Evolutionary conservation across 2,329 filamentous ascomycete species (phyloP).

Genomic region (Colletotrichum lupini): DNA sequence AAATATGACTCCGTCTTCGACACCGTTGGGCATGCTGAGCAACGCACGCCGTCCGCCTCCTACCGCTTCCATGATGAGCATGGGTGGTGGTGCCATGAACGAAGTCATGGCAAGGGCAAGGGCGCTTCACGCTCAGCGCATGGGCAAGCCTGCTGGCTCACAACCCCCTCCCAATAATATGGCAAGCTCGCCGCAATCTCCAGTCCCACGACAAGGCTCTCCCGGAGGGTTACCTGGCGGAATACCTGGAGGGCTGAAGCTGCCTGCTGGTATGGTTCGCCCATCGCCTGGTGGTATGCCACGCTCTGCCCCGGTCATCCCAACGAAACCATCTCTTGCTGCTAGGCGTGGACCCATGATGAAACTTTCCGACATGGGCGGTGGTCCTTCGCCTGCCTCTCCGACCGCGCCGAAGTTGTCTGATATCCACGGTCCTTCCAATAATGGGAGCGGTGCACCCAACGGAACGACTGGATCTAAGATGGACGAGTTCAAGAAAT

Average conservation of each 20-base stretch:
- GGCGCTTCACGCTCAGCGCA: slow-evolving; percentile 58
- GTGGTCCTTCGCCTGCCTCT: slow-evolving; percentile 48
- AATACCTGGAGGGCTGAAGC: slow-evolving; percentile 53
- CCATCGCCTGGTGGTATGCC: slow-evolving; percentile 61
- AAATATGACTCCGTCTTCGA: slow-evolving; percentile 85
- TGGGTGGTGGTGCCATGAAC: slow-evolving; percentile 44
- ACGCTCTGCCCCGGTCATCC: slow-evolving; percentile 64
- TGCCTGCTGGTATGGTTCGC: slow-evolving; percentile 53
- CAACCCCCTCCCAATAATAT: slow-evolving; percentile 39
- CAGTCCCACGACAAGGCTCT: slow-evolving; percentile 39
- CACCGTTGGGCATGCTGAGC: slow-evolving; percentile 81
- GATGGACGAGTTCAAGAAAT: slow-evolving; percentile 75
- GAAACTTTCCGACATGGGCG: slow-evolving; percentile 67
- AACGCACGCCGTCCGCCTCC: slow-evolving; percentile 66
- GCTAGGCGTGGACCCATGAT: slow-evolving; percentile 72
- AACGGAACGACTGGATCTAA: slow-evolving; percentile 56
- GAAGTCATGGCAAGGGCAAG: slow-evolving; percentile 59
- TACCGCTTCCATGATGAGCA: slow-evolving; percentile 46
- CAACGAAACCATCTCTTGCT: slow-evolving; percentile 68
- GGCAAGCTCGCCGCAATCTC: slow-evolving; percentile 44
- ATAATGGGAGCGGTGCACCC: slow-evolving; percentile 42
- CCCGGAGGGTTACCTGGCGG: slow-evolving; percentile 51
- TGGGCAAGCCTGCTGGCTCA: slow-evolving; percentile 49
- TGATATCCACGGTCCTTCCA: slow-evolving; percentile 23
- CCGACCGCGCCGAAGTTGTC: slow-evolving; percentile 43